Base-by-base conservation (phyloP, 768 basidiomycete genomes). In the Kondoa subrosea region DNA sequence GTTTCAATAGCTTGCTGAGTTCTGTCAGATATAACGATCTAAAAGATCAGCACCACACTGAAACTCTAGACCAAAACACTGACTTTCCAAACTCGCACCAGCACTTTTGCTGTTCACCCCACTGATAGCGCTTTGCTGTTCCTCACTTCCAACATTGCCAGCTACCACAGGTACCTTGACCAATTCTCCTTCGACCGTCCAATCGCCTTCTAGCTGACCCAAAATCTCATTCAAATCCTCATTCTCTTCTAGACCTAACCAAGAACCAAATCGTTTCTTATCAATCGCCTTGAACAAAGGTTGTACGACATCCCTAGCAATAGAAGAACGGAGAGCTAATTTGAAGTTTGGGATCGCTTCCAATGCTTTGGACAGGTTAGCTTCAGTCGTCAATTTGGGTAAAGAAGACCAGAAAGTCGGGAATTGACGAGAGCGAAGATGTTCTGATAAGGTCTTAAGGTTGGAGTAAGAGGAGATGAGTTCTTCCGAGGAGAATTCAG, bases 1-100 rank as follows among this genome's bases (percentile, higher is more conserved):
- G 61, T 33, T 63, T 63, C 17, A 63, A 32, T 16, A 63, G 14
- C 61, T 63, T 63, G 61, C 27, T 33, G 29, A 63, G 61, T 32
- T 63, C 61, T 63, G 61, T 63, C 58, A 25, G 4, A 4, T 12
- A 8, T 25, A 4, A 17, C 16, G n/a, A 63, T 31, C 3, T 31
- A 63, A 3, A 8, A 63, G 27, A n/a, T 17, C n/a, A 31, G 27
- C 30, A 32, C 17, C 61, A 63, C 58, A 33, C 14, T 16, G 33
- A 2, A 32, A 63, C 26, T 4, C 26, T 8, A 32, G 4, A 33
- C 29, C 30, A 32, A 59, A 63, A 8, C 61, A 63, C 61, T 17
- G 27, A 63, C 61, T 63, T 27, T 63, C 61, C 29, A 63, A 17
- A 33, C 30, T 33, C 26, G 33, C 30, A 16, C 15, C 26, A 32